phyloP scores from a whole-genome alignment of 768 basidiomycete species.

The Xerocomus brunneocitrinus region DNA sequence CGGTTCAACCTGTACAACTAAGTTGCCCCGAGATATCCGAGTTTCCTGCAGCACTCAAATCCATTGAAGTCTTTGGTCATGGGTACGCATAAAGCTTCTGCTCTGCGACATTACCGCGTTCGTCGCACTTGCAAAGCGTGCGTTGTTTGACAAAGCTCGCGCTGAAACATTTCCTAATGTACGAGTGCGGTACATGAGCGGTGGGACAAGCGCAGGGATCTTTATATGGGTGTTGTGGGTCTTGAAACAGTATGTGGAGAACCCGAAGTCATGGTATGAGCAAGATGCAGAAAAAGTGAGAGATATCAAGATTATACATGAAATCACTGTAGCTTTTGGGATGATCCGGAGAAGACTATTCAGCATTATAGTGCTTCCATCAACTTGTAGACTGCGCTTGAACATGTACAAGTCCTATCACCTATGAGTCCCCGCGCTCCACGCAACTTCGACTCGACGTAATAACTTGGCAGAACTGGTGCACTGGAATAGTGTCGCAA shows the following conservation, averaged over 20 bases:
- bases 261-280: slow-evolving; percentile 7
- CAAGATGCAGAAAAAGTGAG: slow-evolving; percentile 17
- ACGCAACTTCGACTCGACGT: too few relatives aligned
- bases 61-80: slow-evolving; percentile 10
- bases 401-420: too few relatives aligned
- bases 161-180: slow-evolving; percentile 8
- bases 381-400: slow-evolving; percentile 1
- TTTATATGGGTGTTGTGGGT: slow-evolving; percentile 14
- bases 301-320: slow-evolving; percentile 13
- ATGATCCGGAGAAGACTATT: slow-evolving; percentile 21
- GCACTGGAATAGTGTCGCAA: too few relatives aligned
- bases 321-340: slow-evolving; percentile 26
- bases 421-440: too few relatives aligned
- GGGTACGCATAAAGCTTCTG: slow-evolving; percentile 5
- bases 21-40: background rate
- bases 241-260: slow-evolving; percentile 5
- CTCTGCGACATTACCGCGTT: slow-evolving; percentile 9
- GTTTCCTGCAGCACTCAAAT: background rate
- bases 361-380: slow-evolving; percentile 12
- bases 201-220: slow-evolving; percentile 9
- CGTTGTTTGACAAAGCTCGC: slow-evolving; percentile 13
- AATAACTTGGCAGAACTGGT: too few relatives aligned
- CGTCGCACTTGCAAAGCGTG: slow-evolving; percentile 8
- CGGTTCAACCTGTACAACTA: too few relatives aligned
- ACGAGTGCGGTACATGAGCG: slow-evolving; percentile 17